phyloP scores from a whole-genome alignment of 108 stramenopile species.

The Asterionellopsis glacialis region DNA sequence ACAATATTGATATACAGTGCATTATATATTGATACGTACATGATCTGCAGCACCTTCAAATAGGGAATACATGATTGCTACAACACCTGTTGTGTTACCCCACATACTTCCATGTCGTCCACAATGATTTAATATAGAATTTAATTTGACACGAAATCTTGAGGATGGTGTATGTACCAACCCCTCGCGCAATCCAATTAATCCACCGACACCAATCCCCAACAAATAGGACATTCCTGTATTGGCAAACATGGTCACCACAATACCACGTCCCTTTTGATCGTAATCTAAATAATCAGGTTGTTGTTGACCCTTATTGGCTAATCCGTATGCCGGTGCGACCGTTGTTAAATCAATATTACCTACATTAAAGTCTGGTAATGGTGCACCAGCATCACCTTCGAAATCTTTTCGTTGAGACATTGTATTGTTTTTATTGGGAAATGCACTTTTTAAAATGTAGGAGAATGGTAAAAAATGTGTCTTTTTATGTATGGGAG shows the following conservation, averaged over 20 bases:
- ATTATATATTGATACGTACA: slow-evolving; percentile 33
- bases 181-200: slow-evolving; percentile 76
- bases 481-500: too few relatives aligned
- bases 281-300: slow-evolving; percentile 88
- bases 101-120: slow-evolving; percentile 68
- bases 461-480: too few relatives aligned
- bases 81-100: slow-evolving; percentile 76
- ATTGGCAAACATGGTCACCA: slow-evolving; percentile 86
- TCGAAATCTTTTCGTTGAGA: slow-evolving; percentile 7
- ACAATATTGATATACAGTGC: too few relatives aligned
- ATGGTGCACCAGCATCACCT: slow-evolving; percentile 42
- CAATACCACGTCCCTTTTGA: slow-evolving; percentile 69
- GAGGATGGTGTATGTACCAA: slow-evolving; percentile 59
- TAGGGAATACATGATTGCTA: slow-evolving; percentile 75
- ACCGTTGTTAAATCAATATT: slow-evolving; percentile 67
- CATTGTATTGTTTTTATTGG: not conserved
- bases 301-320: slow-evolving; percentile 19
- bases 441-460: too few relatives aligned
- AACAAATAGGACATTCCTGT: slow-evolving; percentile 68
- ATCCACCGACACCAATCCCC: slow-evolving; percentile 70
- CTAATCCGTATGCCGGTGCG: slow-evolving; percentile 72
- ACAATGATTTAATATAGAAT: slow-evolving; percentile 81
- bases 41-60: slow-evolving; percentile 74
- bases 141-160: slow-evolving; percentile 78
- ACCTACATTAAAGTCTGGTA: slow-evolving; percentile 45